phyloP scores from a whole-genome alignment of 495 filamentous ascomycete genomes.

The Lindgomyces ingoldianus region DNA sequence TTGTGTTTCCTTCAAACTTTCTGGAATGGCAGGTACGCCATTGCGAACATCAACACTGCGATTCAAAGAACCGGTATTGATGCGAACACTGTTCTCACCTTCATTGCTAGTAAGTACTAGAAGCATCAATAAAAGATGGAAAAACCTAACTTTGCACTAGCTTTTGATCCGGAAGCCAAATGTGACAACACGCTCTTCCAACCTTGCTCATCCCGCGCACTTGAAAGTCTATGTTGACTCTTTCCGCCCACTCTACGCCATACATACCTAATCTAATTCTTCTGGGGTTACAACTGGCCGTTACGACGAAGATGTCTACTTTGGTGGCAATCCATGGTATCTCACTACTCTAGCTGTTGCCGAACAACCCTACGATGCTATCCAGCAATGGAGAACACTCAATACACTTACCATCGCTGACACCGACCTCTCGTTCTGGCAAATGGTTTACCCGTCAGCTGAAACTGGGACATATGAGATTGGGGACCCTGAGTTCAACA shows the following conservation, averaged over 20 bases:
- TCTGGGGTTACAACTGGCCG: constrained; percentile 63
- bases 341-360: constrained; percentile 64
- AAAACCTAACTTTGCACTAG: constrained; percentile 8
- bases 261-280: constrained; percentile 47
- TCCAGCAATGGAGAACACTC: constrained; percentile 59
- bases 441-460: constrained; percentile 51
- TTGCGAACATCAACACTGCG: constrained; percentile 55
- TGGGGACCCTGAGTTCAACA: constrained; percentile 56
- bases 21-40: constrained; percentile 59
- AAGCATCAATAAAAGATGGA: too few relatives aligned
- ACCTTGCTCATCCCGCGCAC: constrained; percentile 65
- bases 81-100: constrained; percentile 61
- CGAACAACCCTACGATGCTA: constrained; percentile 65
- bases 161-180: constrained; percentile 60
- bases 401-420: constrained; percentile 55
- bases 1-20: constrained; percentile 65
- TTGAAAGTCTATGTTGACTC: constrained; percentile 65
- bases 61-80: constrained; percentile 58
- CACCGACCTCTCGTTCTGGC: constrained; percentile 60
- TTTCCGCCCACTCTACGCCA: constrained; percentile 56
- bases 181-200: constrained; percentile 62
- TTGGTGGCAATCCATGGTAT: constrained; percentile 59
- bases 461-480: constrained; percentile 54
- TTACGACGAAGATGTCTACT: constrained; percentile 69
- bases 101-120: constrained; percentile 54